These are phyloP conservation scores for Eruca vesicaria DNA, from an alignment of 441 rosid species.

Conservation along the genomic window DNA sequence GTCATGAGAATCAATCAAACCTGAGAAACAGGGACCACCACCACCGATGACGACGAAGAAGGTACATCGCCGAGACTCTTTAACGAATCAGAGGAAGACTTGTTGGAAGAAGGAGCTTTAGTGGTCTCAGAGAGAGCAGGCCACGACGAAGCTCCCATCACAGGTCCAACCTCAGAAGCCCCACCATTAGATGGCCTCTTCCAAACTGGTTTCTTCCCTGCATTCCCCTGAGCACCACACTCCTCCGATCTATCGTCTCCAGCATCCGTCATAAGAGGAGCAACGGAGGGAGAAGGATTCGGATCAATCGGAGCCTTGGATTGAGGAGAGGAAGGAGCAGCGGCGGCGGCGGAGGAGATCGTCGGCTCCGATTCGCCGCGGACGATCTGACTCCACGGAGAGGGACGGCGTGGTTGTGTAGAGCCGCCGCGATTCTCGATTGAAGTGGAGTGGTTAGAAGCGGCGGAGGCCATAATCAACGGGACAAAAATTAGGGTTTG, in stretches of 20 bases:
- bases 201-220: conserved; percentile 73
- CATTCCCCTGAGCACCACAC: conserved; percentile 46
- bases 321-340: background rate
- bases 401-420: conserved; percentile 38
- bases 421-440: conserved; percentile 32
- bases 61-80: conserved; percentile 51
- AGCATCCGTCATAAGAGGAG: conserved; percentile 10
- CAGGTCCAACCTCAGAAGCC: conserved; percentile 48
- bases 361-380: conserved; percentile 34
- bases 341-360: conserved; percentile 26
- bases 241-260: conserved; percentile 33
- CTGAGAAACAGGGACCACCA: conserved; percentile 37
- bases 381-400: conserved; percentile 43
- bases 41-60: conserved; percentile 5
- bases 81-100: conserved; percentile 56
- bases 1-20: conserved; percentile 28
- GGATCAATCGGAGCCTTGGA: conserved; percentile 32
- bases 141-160: conserved; percentile 86
- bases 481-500: conserved; percentile 34
- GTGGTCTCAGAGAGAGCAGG: conserved; percentile 83
- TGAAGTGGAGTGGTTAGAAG: conserved; percentile 30
- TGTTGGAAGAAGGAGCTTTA: conserved; percentile 50
- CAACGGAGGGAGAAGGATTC: background rate
- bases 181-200: conserved; percentile 63
- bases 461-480: conserved; percentile 36